These are phyloP conservation scores for Knoxia roxburghii DNA, from an alignment of 257 asterid genomes.

Conservation along the genomic window DNA sequence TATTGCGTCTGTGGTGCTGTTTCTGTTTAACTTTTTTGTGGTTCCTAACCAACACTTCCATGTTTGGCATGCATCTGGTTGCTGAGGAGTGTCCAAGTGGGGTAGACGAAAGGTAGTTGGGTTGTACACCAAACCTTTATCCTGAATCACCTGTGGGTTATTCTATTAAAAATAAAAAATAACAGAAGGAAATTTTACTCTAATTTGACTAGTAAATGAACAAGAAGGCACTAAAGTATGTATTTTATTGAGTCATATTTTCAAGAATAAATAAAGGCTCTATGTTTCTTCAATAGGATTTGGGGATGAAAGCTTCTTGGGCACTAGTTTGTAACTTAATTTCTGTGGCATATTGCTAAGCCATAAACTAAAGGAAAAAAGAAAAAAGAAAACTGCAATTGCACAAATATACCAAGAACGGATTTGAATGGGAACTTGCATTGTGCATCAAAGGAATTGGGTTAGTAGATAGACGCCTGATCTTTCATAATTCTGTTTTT, in stretches of 20 bases:
- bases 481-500: not conserved
- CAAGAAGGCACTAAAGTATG: too few species aligned
- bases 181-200: too few species aligned
- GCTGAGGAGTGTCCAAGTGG: not conserved
- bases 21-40: not conserved
- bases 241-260: too few species aligned
- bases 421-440: not conserved
- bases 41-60: not conserved
- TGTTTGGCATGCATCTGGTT: not conserved
- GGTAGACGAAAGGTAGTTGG: too few species aligned
- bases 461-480: not conserved
- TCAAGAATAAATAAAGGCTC: too few species aligned
- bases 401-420: not conserved
- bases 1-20: not conserved
- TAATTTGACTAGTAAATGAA: too few species aligned
- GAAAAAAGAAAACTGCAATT: not conserved
- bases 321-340: not conserved
- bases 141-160: too few species aligned
- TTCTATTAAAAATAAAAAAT: too few species aligned
- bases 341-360: not conserved
- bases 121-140: too few species aligned
- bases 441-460: not conserved
- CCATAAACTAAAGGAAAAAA: not conserved
- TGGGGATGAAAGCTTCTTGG: not conserved
- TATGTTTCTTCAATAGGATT: not conserved